Evolutionary conservation across 352 stramenopile species (phyloP).

Genomic region (Globisporangium megalacanthum): DNA sequence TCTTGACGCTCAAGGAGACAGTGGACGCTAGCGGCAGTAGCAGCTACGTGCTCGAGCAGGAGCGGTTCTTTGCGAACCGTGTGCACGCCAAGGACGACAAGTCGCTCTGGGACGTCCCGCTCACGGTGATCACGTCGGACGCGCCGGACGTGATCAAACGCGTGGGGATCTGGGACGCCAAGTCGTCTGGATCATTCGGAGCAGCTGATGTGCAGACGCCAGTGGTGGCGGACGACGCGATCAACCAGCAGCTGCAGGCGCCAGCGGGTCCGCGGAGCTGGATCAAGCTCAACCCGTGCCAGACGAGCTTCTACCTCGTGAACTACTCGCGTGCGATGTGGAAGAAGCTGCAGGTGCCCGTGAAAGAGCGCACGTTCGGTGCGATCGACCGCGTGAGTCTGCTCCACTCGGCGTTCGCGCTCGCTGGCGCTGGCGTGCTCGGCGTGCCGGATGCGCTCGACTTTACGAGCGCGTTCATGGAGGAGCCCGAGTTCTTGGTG

Average conservation of each 20-base stretch:
- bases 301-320: constrained; percentile 94
- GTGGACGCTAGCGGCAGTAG: too few relatives aligned
- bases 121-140: constrained; percentile 60
- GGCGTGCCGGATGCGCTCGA: constrained; percentile 50
- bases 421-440: constrained; percentile 69
- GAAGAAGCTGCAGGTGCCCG: constrained; percentile 58
- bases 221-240: constrained; percentile 68
- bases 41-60: constrained; percentile 84
- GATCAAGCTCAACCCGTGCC: constrained; percentile 95
- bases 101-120: constrained; percentile 83
- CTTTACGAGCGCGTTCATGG: constrained; percentile 53
- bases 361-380: constrained; percentile 47
- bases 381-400: constrained; percentile 91
- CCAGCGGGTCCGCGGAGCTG: constrained; percentile 41
- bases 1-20: constrained; percentile 80
- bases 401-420: constrained; percentile 90
- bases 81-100: constrained; percentile 44
- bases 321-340: constrained; percentile 88
- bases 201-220: constrained; percentile 28
- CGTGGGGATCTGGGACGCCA: constrained; percentile 68
- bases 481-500: constrained; percentile 61
- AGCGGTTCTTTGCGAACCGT: constrained; percentile 91
- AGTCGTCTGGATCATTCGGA: constrained; percentile 5
- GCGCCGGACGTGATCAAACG: constrained; percentile 34
- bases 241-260: constrained; percentile 71